Evolutionary conservation across 495 filamentous ascomycete genomes (phyloP).

Genomic region (Niebla homalea): DNA sequence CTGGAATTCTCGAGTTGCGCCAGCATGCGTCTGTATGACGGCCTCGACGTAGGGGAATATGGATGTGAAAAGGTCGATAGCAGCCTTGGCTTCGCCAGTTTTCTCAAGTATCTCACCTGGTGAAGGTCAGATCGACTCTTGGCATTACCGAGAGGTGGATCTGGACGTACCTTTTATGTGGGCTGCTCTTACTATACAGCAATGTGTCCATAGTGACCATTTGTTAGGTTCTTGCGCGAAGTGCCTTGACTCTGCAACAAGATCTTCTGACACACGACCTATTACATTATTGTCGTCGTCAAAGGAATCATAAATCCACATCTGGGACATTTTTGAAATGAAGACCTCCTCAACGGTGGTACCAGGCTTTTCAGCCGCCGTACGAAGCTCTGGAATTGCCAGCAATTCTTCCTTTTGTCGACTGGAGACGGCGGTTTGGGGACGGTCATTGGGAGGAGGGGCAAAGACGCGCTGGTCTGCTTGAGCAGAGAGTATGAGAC

Average conservation of each 20-base stretch:
- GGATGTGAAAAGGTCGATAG: constrained; percentile 48
- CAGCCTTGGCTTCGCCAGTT: constrained; percentile 38
- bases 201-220: constrained; percentile 58
- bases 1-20: constrained; percentile 38
- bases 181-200: constrained; percentile 63
- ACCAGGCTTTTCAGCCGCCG: constrained; percentile 51
- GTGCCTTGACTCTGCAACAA: constrained; percentile 37
- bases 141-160: neutral
- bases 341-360: constrained; percentile 53
- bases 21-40: constrained; percentile 18
- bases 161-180: constrained; percentile 50
- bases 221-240: constrained; percentile 32
- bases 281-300: constrained; percentile 51
- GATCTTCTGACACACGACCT: constrained; percentile 46
- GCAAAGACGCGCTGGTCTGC: constrained; percentile 53
- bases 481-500: constrained; percentile 61
- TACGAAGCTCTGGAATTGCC: constrained; percentile 36
- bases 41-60: constrained; percentile 39
- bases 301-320: constrained; percentile 68
- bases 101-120: constrained; percentile 47
- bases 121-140: neutral
- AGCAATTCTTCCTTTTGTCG: constrained; percentile 19
- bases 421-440: constrained; percentile 42
- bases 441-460: constrained; percentile 31
- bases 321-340: constrained; percentile 67